Evolutionary conservation across 106 monocot species (phyloP).

Genomic region (Apostasia shenzhenica): DNA sequence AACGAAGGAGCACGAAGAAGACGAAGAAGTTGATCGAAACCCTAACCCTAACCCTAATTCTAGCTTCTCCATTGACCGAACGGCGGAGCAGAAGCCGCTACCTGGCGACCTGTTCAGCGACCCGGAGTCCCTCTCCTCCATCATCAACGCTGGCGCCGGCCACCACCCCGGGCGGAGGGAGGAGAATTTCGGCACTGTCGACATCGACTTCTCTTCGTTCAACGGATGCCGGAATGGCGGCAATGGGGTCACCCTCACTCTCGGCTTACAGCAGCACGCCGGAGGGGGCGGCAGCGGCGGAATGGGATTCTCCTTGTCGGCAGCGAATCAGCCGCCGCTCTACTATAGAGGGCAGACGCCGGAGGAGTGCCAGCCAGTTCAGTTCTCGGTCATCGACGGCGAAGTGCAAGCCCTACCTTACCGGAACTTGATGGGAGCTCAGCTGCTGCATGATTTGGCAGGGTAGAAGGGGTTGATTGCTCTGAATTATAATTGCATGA

Average conservation of each 20-base stretch:
- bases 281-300: neutral
- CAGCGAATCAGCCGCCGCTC: constrained; percentile 19
- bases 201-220: constrained; percentile 48
- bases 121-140: constrained; percentile 13
- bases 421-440: constrained; percentile 40
- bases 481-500: no score
- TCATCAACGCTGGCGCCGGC: constrained; percentile 1
- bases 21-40: constrained; percentile 5
- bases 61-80: constrained; percentile 1
- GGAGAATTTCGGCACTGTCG: constrained; percentile 37
- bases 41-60: constrained; percentile 23
- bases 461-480: constrained; percentile 7
- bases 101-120: neutral
- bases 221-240: constrained; percentile 13
- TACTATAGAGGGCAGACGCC: constrained; percentile 20
- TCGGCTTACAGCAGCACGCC: constrained; percentile 65
- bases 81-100: constrained; percentile 28
- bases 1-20: constrained; percentile 43
- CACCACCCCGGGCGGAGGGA: neutral
- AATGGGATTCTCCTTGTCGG: constrained; percentile 21
- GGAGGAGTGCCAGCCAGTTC: constrained; percentile 28
- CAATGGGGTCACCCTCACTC: constrained; percentile 57
- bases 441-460: constrained; percentile 49
- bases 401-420: constrained; percentile 37
- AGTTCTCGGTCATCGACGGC: constrained; percentile 39